phyloP scores from a whole-genome alignment of 2,329 filamentous ascomycete species.

The Emericellopsis cladophorae region DNA sequence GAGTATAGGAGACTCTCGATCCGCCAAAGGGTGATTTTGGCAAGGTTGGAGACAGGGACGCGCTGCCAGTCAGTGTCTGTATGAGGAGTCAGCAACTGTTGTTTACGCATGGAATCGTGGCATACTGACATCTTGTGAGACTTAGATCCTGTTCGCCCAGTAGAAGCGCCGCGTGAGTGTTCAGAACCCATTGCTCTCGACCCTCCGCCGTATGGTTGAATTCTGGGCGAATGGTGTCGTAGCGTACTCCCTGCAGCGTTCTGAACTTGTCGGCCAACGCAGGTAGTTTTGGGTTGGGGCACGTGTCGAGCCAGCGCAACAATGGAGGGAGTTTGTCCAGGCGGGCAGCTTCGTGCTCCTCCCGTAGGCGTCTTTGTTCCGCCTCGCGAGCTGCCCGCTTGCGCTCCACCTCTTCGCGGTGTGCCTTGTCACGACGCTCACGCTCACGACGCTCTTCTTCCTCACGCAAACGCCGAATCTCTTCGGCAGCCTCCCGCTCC shows the following conservation, averaged over 20 bases:
- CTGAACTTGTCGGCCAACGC: constrained; percentile 41
- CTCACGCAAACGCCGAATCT: constrained; percentile 16
- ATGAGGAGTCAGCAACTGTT: not conserved
- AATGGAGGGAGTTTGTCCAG: constrained; percentile 46
- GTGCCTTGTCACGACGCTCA: constrained; percentile 38
- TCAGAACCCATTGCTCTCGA: constrained; percentile 55
- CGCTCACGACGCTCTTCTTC: constrained; percentile 34
- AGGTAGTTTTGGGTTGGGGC: constrained; percentile 34
- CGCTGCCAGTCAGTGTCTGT: constrained; percentile 48
- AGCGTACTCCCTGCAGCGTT: constrained; percentile 46
- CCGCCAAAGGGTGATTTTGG: constrained; percentile 48
- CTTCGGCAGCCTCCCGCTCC: constrained; percentile 32
- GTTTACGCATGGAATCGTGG: not conserved
- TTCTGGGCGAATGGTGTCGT: constrained; percentile 46
- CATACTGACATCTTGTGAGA: constrained; percentile 43
- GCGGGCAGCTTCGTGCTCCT: constrained; percentile 41
- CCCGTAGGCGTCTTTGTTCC: constrained; percentile 34
- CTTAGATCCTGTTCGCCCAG: constrained; percentile 51
- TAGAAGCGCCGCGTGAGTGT: constrained; percentile 49
- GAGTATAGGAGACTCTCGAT: constrained; percentile 44
- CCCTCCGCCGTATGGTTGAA: constrained; percentile 39
- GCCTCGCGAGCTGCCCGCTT: constrained; percentile 34
- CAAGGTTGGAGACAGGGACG: constrained; percentile 35
- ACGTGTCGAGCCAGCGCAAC: constrained; percentile 46
- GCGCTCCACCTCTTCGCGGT: constrained; percentile 33